Evolutionary conservation across 1,139 yeast genomes (phyloP), one percentile per base, ranked within the genome.

Genomic region (Hemisphaericaspora lyxosophila): DNA sequence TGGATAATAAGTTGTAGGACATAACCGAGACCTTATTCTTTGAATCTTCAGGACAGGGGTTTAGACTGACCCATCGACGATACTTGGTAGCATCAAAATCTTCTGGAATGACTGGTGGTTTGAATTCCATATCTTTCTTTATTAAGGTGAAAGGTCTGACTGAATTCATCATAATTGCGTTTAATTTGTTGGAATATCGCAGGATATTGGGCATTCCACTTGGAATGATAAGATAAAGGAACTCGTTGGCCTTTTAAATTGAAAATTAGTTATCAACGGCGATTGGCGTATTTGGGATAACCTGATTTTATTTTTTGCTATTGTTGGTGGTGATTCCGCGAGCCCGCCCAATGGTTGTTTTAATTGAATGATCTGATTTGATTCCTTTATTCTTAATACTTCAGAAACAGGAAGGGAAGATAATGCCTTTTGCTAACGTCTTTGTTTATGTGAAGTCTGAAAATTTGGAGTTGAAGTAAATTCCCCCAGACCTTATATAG

Each of bases 1-100:
- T 76, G 4, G 78, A 75, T 24, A 79, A 57, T 44, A 78, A 59
- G 50, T 79, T 79, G 51, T 73, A 78, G 2, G 80, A 67, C 50
- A 78, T 59, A 4, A 73, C 59, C 0, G 69, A 57, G 24, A 73
- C 30, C 9, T 34, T 41, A n/a, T 40, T 36, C 12, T 38, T 35
- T 4, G 30, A n/a, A 9, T 36, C 32, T 7, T 12, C 27, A 5
- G 33, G 33, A 12, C 45, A 37, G 6, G 31, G 26, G 16, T 43
- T 34, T 8, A 57, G 18, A 2, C 41, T 30, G 3, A 54, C 38
- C 64, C 64, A 59, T 9, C 45, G 37, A 20, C 64, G 45, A 36
- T 50, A 52, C 26, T 44, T 50, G 6, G 58, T 50, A 2, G 63
- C 61, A 43, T 59, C 60, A 39, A 47, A 58, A 7, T 36, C 31